These are phyloP conservation scores for Dorcoceras hygrometricum DNA, from an alignment of 257 asterid genomes.

Conservation along the genomic window DNA sequence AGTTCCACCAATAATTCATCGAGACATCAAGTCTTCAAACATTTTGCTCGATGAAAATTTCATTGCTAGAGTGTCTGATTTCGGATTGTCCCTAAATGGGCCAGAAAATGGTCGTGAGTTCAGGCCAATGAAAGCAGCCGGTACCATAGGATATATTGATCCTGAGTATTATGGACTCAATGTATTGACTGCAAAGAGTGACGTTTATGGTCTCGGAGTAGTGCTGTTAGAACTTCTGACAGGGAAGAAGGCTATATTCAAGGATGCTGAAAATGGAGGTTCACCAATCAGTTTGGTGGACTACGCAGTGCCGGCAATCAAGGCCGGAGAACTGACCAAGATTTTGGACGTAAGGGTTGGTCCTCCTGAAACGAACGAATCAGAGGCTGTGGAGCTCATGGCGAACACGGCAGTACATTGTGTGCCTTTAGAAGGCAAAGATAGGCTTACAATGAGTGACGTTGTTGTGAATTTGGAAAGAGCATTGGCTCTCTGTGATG, in stretches of 20 bases:
- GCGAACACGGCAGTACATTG: conserved; percentile 82
- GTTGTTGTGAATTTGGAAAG: conserved; percentile 76
- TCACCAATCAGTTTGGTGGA: conserved; percentile 67
- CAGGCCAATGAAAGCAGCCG: conserved; percentile 60
- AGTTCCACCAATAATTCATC: conserved; percentile 80
- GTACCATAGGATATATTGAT: conserved; percentile 81
- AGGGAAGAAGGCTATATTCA: conserved; percentile 73
- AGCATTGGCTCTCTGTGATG: conserved; percentile 70
- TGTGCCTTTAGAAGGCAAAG: conserved; percentile 81
- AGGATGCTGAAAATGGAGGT: conserved; percentile 41
- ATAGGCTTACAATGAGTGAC: conserved; percentile 72
- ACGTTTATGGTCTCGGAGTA: conserved; percentile 79
- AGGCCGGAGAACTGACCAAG: conserved; percentile 51
- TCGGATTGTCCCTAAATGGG: conserved; percentile 69
- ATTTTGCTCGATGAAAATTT: conserved; percentile 65
- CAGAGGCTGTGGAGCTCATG: conserved; percentile 80
- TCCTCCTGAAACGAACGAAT: conserved; percentile 46
- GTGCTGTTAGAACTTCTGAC: conserved; percentile 70
- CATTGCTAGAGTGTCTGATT: conserved; percentile 79
- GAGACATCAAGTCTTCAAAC: conserved; percentile 86
- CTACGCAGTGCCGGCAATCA: conserved; percentile 55
- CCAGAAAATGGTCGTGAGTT: conserved; percentile 46
- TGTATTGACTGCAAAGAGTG: conserved; percentile 75
- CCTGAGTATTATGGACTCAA: conserved; percentile 75
- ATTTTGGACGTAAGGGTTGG: conserved; percentile 64